A percentile compares a stretch with the other conserved stretches of the same genome.
These are phyloP conservation scores for Xeromyces bisporus DNA, from an alignment of 495 filamentous ascomycete species.

Conservation along the genomic window DNA sequence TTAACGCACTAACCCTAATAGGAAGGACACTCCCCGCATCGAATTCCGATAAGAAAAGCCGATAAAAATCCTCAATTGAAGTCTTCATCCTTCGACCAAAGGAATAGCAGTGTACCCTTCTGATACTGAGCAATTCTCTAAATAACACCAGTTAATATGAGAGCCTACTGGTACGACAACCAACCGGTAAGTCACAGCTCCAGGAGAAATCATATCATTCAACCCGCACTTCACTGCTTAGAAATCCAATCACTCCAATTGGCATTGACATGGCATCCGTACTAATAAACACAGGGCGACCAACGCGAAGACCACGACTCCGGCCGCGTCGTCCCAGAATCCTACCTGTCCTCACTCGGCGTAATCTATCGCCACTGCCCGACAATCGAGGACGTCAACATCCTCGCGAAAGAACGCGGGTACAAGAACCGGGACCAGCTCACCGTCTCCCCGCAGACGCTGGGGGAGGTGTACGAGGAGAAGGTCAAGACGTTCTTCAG, in stretches of 20 bases:
- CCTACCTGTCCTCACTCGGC: slow-evolving; percentile 53
- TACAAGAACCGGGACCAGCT: slow-evolving; percentile 96
- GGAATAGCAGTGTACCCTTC: no score
- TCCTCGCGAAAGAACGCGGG: slow-evolving; percentile 51
- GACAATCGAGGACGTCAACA: slow-evolving; percentile 45
- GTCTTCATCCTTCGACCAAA: no score
- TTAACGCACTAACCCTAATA: no score
- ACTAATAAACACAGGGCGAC: slow-evolving; percentile 84
- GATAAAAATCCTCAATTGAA: no score
- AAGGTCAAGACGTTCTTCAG: slow-evolving; percentile 88
- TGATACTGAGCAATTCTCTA: no score
- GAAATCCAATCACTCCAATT: background rate
- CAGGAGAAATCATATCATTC: slow-evolving; percentile 3
- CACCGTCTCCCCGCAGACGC: slow-evolving; percentile 66
- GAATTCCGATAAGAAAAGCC: no score
- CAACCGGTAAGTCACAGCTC: slow-evolving; percentile 42
- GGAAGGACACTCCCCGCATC: no score
- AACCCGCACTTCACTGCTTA: background rate
- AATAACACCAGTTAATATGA: no score
- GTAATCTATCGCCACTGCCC: slow-evolving; percentile 60
- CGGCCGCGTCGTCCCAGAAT: slow-evolving; percentile 40
- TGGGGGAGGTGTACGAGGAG: slow-evolving; percentile 66
- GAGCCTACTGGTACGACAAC: slow-evolving; percentile 73
- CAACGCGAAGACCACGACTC: slow-evolving; percentile 85
- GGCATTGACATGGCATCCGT: no score